Percentiles rank a stretch among this genome's conserved stretches.
phyloP scores from a whole-genome alignment of 768 basidiomycete genomes.

The Suillus decipiens region DNA sequence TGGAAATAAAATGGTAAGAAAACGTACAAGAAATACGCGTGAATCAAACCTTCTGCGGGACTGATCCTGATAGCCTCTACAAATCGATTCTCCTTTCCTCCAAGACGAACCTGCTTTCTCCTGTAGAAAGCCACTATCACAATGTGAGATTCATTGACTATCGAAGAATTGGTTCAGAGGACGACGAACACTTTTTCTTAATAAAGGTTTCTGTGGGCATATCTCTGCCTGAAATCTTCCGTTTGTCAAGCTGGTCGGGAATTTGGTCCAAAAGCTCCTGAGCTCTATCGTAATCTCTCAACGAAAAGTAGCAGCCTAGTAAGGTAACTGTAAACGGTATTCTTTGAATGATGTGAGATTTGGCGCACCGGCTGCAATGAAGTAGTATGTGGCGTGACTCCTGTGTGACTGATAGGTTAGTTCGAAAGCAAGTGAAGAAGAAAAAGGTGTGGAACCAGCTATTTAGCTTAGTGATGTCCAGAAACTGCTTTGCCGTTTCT shows the following conservation, averaged over 20 bases:
- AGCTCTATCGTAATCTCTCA: slow-evolving; percentile 57
- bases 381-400: slow-evolving; percentile 81
- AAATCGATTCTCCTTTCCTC: slow-evolving; percentile 53
- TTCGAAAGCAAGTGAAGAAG: not conserved
- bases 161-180: not conserved
- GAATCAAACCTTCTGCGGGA: slow-evolving; percentile 62
- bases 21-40: not conserved
- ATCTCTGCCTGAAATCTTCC: slow-evolving; percentile 65
- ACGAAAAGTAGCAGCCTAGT: slow-evolving; percentile 61
- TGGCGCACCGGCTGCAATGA: slow-evolving; percentile 62
- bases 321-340: not conserved
- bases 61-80: slow-evolving; percentile 62
- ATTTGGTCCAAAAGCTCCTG: slow-evolving; percentile 62
- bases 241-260: slow-evolving; percentile 58
- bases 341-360: slow-evolving; percentile 4
- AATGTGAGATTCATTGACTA: slow-evolving; percentile 3
- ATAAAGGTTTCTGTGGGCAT: slow-evolving; percentile 78
- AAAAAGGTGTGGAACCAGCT: slow-evolving; percentile 49
- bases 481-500: slow-evolving; percentile 68
- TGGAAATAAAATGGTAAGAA: slow-evolving; percentile 11
- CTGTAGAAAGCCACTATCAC: slow-evolving; percentile 70
- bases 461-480: slow-evolving; percentile 66
- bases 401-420: slow-evolving; percentile 33
- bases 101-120: slow-evolving; percentile 59
- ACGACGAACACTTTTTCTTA: slow-evolving; percentile 66